phyloP scores from a whole-genome alignment of 2,329 filamentous ascomycete species.

The Zasmidium citrigriseum region DNA sequence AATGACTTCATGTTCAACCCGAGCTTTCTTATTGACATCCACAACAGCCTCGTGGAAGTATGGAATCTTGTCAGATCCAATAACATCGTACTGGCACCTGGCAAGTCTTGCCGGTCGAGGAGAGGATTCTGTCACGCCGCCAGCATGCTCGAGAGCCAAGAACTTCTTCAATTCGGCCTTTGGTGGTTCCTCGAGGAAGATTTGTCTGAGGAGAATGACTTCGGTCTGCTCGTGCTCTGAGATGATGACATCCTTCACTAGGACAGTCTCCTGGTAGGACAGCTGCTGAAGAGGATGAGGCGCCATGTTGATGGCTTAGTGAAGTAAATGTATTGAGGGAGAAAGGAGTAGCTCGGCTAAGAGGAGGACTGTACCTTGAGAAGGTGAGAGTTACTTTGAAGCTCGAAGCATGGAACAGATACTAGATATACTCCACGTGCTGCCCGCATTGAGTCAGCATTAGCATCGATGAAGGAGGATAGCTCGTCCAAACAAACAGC shows the following conservation, averaged over 20 bases:
- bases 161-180: slow-evolving; percentile 31
- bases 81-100: slow-evolving; percentile 59
- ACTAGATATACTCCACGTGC: neutral
- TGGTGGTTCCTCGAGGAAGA: slow-evolving; percentile 33
- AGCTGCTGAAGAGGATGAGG: slow-evolving; percentile 24
- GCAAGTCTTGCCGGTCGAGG: slow-evolving; percentile 47
- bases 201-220: slow-evolving; percentile 29
- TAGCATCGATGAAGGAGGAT: neutral
- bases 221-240: slow-evolving; percentile 24
- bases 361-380: too few relatives aligned
- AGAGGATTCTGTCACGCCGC: slow-evolving; percentile 21
- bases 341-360: neutral
- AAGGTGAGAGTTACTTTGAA: neutral
- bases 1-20: slow-evolving; percentile 32
- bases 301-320: slow-evolving; percentile 7
- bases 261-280: slow-evolving; percentile 24
- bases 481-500: neutral
- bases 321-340: neutral
- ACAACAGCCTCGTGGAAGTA: slow-evolving; percentile 45
- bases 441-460: neutral
- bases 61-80: slow-evolving; percentile 52
- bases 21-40: slow-evolving; percentile 25
- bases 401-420: neutral
- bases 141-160: slow-evolving; percentile 31
- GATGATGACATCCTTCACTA: slow-evolving; percentile 26